Percentiles rank a stretch among this genome's conserved stretches.
Conservation (phyloP, 2,329 filamentous ascomycete genomes). For the Capronia coronata region DNA sequence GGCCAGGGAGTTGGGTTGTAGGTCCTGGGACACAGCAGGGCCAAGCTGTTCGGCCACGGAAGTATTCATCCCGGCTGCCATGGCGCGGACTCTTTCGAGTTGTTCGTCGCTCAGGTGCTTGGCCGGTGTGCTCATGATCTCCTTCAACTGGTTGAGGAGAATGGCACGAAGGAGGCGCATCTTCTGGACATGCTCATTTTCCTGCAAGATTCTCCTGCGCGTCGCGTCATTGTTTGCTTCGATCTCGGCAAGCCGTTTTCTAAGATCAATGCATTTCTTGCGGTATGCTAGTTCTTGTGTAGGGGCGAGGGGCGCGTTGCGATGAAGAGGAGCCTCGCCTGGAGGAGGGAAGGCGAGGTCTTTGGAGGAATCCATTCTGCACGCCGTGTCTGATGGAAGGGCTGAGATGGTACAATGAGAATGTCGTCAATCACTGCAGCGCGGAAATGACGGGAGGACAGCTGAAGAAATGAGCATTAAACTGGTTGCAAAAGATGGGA, state of each 20-base stretch:
- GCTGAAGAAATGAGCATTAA: background rate
- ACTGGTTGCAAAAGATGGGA: background rate
- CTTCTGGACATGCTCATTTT: slow-evolving; percentile 83
- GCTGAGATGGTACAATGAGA: background rate
- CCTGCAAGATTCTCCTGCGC: slow-evolving; percentile 67
- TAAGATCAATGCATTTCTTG: slow-evolving; percentile 90
- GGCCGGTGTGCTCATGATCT: slow-evolving; percentile 49
- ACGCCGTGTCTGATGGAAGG: background rate
- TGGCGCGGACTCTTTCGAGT: slow-evolving; percentile 48
- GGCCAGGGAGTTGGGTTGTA: slow-evolving; percentile 10
- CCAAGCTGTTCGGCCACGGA: slow-evolving; percentile 46
- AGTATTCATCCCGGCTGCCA: slow-evolving; percentile 44
- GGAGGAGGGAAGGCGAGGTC: slow-evolving; percentile 25
- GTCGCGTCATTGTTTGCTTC: slow-evolving; percentile 85
- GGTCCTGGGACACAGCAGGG: slow-evolving; percentile 20
- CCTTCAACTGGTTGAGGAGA: slow-evolving; percentile 59
- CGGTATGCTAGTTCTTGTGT: slow-evolving; percentile 95
- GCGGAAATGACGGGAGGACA: background rate
- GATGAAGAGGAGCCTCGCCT: slow-evolving; percentile 23
- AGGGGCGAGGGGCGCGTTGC: slow-evolving; percentile 56
- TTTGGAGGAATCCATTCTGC: slow-evolving; percentile 25
- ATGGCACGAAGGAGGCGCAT: slow-evolving; percentile 79
- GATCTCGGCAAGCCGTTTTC: slow-evolving; percentile 83
- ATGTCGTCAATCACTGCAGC: background rate
- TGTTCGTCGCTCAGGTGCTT: slow-evolving; percentile 70